Conservation (phyloP, 495 filamentous ascomycete species). For the Wilcoxina mikolae region DNA sequence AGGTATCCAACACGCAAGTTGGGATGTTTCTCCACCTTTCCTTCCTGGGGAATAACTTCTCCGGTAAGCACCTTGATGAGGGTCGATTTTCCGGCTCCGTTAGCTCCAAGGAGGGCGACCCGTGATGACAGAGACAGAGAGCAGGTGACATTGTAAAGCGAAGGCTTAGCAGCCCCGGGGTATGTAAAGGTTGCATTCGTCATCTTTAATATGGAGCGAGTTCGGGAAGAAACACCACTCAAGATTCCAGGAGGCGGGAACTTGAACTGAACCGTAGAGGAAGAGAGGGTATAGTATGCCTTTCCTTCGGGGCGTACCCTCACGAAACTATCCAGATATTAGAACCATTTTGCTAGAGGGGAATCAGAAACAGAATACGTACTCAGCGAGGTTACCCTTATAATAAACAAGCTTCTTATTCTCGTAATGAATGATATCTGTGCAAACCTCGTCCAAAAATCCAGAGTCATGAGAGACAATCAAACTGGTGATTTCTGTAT, state of each 20-base stretch:
- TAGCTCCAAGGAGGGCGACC: slow-evolving; percentile 88
- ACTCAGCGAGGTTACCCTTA: slow-evolving; percentile 78
- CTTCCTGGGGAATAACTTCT: slow-evolving; percentile 70
- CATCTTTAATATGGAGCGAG: slow-evolving; percentile 91
- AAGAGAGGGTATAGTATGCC: slow-evolving; percentile 94
- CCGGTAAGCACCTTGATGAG: slow-evolving; percentile 97
- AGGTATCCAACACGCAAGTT: slow-evolving; percentile 98
- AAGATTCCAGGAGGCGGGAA: slow-evolving; percentile 93
- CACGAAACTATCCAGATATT: slow-evolving; percentile 46
- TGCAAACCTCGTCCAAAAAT: slow-evolving; percentile 93
- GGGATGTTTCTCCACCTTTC: slow-evolving; percentile 94
- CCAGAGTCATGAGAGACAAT: slow-evolving; percentile 97
- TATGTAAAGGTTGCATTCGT: slow-evolving; percentile 81
- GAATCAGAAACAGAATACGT: slow-evolving; percentile 11
- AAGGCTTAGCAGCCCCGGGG: slow-evolving; percentile 70
- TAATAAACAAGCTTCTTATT: slow-evolving; percentile 90
- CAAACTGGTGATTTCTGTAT: slow-evolving; percentile 92
- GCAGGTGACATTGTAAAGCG: slow-evolving; percentile 70
- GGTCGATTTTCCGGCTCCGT: slow-evolving; percentile 96
- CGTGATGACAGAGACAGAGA: slow-evolving; percentile 79
- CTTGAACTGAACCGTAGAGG: slow-evolving; percentile 84
- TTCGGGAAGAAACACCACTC: slow-evolving; percentile 85
- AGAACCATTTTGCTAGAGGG: slow-evolving; percentile 3
- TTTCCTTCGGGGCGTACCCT: slow-evolving; percentile 88
- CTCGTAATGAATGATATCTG: slow-evolving; percentile 99